Base-by-base conservation (phyloP, 106 monocot species). In the Apostasia shenzhenica region DNA sequence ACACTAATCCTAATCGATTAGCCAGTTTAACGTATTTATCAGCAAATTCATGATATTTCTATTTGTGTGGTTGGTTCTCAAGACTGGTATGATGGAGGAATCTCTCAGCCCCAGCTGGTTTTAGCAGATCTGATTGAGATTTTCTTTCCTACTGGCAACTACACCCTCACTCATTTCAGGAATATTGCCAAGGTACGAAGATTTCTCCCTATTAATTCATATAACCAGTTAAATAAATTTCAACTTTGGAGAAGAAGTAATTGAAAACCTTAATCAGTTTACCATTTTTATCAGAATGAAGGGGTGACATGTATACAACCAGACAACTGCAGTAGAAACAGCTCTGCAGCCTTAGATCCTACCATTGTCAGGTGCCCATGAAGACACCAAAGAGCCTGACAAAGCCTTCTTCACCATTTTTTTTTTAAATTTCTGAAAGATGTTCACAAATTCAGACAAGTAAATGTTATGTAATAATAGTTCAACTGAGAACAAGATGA, bases 11-110 rank as follows among this genome's bases (percentile, higher is more conserved):
- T 26, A 26, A 26, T 26, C 26, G 26, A 26, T 26, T 26, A 26
- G 26, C 26, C 26, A 26, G 26, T 26, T 26, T 26, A 26, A 26
- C 26, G 26, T 26, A 26, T 26, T 26, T 26, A 26, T 26, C 26
- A 26, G 26, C 26, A 26, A 26, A 26, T 26, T 26, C 26, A 26
- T 26, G 26, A 26, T 26, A 26, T 26, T 26, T 26, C 26, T 26
- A 26, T 26, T 26, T 26, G 26, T 26, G 26, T 26, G 26, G 26
- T 26, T 26, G 26, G 56, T 4, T 73, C 46, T 1, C 5, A 76
- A 95, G 95, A 92, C 67, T 95, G 95, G 95, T 84, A 74, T 47
- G 89, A 95, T 69, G 84, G 88, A 79, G 95, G 88, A 41, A 79
- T 95, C 43, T 76, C 95, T 9, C 95, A 95, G 71, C 95, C 95